Evolutionary conservation across 1,139 yeast genomes (phyloP), one percentile per base, ranked within the genome.

Genomic region (Candida sp.): DNA sequence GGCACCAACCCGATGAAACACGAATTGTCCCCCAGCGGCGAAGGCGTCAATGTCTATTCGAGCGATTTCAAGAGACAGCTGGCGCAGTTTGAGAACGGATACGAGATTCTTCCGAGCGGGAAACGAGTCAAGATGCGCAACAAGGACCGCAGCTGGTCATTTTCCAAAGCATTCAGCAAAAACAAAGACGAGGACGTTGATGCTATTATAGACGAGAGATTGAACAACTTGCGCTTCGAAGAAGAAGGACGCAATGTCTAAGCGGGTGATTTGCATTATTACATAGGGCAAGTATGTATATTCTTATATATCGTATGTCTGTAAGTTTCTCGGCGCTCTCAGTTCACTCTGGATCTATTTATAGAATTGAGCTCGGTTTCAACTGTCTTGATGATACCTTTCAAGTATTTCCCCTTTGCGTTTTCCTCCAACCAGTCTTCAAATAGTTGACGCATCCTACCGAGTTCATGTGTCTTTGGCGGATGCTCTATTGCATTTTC

Each of bases 61-160:
- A 62, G 62, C 12, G 75, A 67, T 46, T 60, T 57, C 42, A 65
- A 66, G 42, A 51, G 53, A 17, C 58, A 55, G 25, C 44, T 46
- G 3, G 49, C 54, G 26, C 47, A 54, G 17, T 59, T 60, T 26
- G 55, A 66, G 59, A 80, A 73, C 50, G 76, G 72, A 3, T 79
- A 74, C 49, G 93, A 88, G 58, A 69, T 83, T 32, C 69, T 88
- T 48, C 94, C 94, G 1, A 86, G 90, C 67, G 94, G 94, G 17
- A 85, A 85, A 58, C 66, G 80, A 48, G 79, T 81, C 42, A 81
- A 76, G 58, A 70, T 77, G 44, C 75, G 77, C 51, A 56, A 65
- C 43, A 55, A 53, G 27, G 49, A 50, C 5, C 63, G 59, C 3
- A 51, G 64, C 47, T 63, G 54, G 60, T 62, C 60, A 57, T 62